Base-by-base conservation (phyloP, 176 grass and related monocot species). In the Alopecurus myosuroides region DNA sequence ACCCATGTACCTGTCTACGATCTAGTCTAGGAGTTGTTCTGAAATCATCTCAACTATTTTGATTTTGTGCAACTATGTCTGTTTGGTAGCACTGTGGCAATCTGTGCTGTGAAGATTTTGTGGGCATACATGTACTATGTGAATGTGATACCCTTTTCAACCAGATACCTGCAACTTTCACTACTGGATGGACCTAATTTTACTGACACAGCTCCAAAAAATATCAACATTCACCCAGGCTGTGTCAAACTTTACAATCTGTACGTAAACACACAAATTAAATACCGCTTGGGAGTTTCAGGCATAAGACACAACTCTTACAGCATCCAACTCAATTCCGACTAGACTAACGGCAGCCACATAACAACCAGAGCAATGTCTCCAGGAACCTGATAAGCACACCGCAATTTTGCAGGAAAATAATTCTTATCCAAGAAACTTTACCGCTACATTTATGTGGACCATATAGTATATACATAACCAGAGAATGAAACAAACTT, bases 401-500 rank as follows among this genome's bases (percentile, higher is more conserved):
- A 66, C 26, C 17, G 2, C 74, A 70, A 65, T 77, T 85, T 40
- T 17, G 5, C 39, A 69, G 17, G 37, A 11, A 50, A 88, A 61
- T 5, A 9, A 36, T 4, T 42, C n/a, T 64, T 31, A 37, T 17
- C 34, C 65, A 56, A 80, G 78, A 48, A 81, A 67, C 17, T 75
- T 20, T 30, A 82, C 69, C 45, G 2, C 15, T 82, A 26, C 30
- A 76, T 76, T 76, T 85, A 77, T 78, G 56, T 15, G 76, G 70
- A 89, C 34, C 85, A 39, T 46, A 8, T 48, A 33, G 4, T 88
- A 82, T 88, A 73, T 74, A 86, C 88, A 90, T 67, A 76, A 65
- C 74, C 55, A 79, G 36, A 51, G 34, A 74, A 55, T 46, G 74
- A 86, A 86, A 11, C 79, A 86, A 73, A 79, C 73, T 56, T 18